phyloP scores from a whole-genome alignment of 73 alveolate species.

The Tetrahymena elliotti region DNA sequence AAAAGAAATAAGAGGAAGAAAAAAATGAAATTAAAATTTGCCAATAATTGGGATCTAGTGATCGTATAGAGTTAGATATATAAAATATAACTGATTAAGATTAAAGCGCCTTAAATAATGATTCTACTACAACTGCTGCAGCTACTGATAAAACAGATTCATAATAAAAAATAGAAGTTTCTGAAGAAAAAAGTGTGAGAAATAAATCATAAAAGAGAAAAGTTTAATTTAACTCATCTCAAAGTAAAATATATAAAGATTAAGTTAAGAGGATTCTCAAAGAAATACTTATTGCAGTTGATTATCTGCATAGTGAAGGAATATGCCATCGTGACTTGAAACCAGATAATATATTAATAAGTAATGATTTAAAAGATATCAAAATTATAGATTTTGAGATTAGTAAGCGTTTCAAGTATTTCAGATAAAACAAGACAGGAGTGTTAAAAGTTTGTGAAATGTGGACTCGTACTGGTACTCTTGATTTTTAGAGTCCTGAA shows the following conservation, averaged over 20 bases:
- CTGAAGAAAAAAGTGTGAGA: not conserved
- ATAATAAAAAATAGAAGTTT: not conserved
- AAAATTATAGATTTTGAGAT: not conserved
- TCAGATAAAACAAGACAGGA: not conserved
- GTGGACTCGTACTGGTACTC: conserved; percentile 71
- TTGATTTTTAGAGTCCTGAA: conserved; percentile 89
- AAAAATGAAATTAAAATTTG: not conserved
- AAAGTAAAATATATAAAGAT: not conserved
- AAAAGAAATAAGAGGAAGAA: not conserved
- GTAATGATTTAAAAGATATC: not conserved
- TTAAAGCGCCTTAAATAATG: too few species aligned
- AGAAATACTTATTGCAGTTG: not conserved
- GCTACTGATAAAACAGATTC: not conserved
- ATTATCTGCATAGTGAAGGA: conserved; percentile 28
- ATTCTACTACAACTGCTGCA: not conserved
- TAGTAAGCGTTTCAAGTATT: not conserved
- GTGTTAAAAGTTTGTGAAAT: not conserved
- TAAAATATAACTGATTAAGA: too few species aligned
- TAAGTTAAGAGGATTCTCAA: not conserved
- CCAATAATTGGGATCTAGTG: not conserved
- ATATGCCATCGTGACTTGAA: conserved; percentile 42
- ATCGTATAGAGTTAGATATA: not conserved
- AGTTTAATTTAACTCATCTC: not conserved
- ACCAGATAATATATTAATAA: conserved; percentile 28
- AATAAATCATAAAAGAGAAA: not conserved